A percentile compares a stretch with the other conserved stretches of the same genome.
Conservation (phyloP, 768 basidiomycete species). For the Lactarius vividus region DNA sequence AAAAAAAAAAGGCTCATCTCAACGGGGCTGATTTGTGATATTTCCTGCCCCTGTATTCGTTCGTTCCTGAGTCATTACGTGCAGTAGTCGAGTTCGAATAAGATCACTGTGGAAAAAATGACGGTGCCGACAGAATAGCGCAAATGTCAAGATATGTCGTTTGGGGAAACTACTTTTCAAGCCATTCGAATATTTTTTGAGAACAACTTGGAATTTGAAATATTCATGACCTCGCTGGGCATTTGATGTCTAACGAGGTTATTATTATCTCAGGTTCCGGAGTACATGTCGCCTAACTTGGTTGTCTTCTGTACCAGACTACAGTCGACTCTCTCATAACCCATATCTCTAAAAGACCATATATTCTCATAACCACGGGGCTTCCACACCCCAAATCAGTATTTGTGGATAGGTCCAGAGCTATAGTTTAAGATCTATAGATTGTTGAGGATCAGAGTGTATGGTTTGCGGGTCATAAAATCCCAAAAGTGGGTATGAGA, state of each 20-base stretch:
- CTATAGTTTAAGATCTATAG: too few species aligned
- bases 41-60: background rate
- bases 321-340: too few species aligned
- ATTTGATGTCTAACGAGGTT: background rate
- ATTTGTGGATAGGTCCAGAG: too few species aligned
- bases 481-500: too few species aligned
- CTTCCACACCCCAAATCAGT: too few species aligned
- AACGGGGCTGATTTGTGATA: background rate
- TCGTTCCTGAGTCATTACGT: background rate
- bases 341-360: too few species aligned
- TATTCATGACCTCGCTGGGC: background rate
- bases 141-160: background rate
- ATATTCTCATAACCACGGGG: too few species aligned
- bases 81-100: background rate
- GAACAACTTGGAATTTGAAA: background rate
- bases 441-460: too few species aligned
- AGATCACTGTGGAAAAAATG: background rate
- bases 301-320: background rate
- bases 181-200: too few species aligned
- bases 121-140: background rate
- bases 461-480: too few species aligned
- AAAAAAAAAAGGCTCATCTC: too few species aligned
- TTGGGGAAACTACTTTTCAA: background rate
- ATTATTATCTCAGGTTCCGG: too few species aligned
- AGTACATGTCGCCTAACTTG: background rate